Conservation (phyloP, 495 filamentous ascomycete species). For the Hypoxylon crocopeplum region DNA sequence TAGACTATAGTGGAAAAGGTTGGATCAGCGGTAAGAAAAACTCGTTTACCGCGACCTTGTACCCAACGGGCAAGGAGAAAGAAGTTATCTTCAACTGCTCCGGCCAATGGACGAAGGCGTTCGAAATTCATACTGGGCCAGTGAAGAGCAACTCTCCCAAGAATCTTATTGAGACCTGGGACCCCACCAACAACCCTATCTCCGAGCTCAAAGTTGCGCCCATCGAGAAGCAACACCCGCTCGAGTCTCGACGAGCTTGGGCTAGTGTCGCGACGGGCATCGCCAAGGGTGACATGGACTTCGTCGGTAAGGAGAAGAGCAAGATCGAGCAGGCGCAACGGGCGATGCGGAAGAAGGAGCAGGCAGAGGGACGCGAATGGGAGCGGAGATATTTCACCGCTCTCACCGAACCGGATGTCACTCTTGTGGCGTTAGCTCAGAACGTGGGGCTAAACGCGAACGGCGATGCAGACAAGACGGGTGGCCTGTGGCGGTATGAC, state of each 20-base stretch:
- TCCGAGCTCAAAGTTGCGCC: constrained; percentile 76
- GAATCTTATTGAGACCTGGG: constrained; percentile 70
- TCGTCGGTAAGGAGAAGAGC: constrained; percentile 76
- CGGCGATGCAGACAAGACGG: constrained; percentile 81
- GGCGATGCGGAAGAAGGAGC: constrained; percentile 81
- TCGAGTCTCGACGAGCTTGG: constrained; percentile 92
- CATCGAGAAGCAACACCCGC: constrained; percentile 80
- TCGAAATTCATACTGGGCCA: constrained; percentile 76
- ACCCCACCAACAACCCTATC: constrained; percentile 64
- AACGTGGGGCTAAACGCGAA: constrained; percentile 59
- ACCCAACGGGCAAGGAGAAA: constrained; percentile 78
- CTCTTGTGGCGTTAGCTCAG: constrained; percentile 65
- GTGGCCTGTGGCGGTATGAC: constrained; percentile 89
- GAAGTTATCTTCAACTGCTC: constrained; percentile 83
- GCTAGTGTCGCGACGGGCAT: constrained; percentile 81
- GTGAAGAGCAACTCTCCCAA: constrained; percentile 63
- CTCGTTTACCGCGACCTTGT: constrained; percentile 79
- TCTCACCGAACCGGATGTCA: constrained; percentile 57
- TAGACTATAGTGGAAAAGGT: constrained; percentile 90
- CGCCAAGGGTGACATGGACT: constrained; percentile 80
- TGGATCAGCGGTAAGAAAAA: constrained; percentile 98
- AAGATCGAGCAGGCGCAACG: constrained; percentile 93
- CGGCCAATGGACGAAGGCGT: constrained; percentile 89
- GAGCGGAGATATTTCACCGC: constrained; percentile 81
- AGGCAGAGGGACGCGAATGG: constrained; percentile 79